phyloP scores from a whole-genome alignment of 2,329 filamentous ascomycete genomes.

The Epichloe hybrida region DNA sequence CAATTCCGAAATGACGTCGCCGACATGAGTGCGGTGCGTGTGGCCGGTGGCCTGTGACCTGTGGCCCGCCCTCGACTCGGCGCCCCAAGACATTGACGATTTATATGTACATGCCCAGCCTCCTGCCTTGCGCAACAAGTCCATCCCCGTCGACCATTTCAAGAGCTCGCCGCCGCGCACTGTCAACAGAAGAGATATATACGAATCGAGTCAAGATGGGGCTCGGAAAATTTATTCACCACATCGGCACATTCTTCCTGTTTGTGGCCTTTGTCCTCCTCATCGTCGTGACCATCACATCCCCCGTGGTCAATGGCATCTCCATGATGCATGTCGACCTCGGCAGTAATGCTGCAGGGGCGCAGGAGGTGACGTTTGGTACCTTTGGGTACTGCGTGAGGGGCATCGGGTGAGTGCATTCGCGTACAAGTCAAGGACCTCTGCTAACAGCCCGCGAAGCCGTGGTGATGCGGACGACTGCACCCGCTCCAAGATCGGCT shows the following conservation, averaged over 20 bases:
- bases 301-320: slow-evolving; percentile 46
- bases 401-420: slow-evolving; percentile 13
- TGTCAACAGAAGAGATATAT: background rate
- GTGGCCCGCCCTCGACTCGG: no score
- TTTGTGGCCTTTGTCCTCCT: slow-evolving; percentile 41
- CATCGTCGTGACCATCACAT: slow-evolving; percentile 42
- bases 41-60: no score
- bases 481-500: slow-evolving; percentile 37
- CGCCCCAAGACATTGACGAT: no score
- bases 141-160: no score
- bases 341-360: slow-evolving; percentile 17
- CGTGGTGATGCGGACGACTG: slow-evolving; percentile 30
- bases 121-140: background rate
- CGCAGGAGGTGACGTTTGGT: slow-evolving; percentile 36
- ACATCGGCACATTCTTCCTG: slow-evolving; percentile 44
- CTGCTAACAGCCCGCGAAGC: background rate
- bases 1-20: background rate
- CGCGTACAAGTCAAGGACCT: no score
- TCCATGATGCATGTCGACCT: slow-evolving; percentile 40
- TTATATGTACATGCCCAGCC: slow-evolving; percentile 1
- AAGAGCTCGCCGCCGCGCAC: no score
- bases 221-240: slow-evolving; percentile 36
- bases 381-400: slow-evolving; percentile 45
- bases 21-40: no score
- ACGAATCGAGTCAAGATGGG: slow-evolving; percentile 24